Percentiles rank a stretch among this genome's conserved stretches.
phyloP scores from a whole-genome alignment of 306 rosid genomes.

The Dryas alaskensis region DNA sequence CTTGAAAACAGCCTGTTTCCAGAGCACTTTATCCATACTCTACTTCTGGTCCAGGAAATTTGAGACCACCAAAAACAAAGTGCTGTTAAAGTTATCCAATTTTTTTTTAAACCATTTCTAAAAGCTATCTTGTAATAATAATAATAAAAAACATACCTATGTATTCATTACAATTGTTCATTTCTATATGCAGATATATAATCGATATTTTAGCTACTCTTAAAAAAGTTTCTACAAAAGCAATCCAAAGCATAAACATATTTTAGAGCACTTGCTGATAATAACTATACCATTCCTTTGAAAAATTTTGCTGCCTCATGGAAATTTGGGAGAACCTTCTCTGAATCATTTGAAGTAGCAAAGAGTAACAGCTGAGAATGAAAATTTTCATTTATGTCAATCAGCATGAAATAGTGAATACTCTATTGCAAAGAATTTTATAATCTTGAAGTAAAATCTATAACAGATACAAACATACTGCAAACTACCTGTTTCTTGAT shows the following conservation, averaged over 20 bases:
- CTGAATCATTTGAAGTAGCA: constrained; percentile 65
- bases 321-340: constrained; percentile 63
- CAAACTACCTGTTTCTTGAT: constrained; percentile 90
- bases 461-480: constrained; percentile 5
- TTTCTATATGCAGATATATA: background rate
- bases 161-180: background rate
- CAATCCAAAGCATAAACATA: background rate
- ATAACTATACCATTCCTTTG: constrained; percentile 82
- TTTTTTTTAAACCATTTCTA: background rate
- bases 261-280: background rate
- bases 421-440: background rate
- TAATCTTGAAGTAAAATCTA: background rate
- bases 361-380: constrained; percentile 68
- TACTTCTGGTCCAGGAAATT: too few species aligned
- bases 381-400: constrained; percentile 24
- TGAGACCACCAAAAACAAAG: too few species aligned
- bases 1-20: too few species aligned
- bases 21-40: too few species aligned
- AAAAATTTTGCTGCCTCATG: constrained; percentile 73
- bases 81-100: too few species aligned
- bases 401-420: background rate
- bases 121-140: background rate
- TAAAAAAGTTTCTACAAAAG: background rate
- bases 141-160: background rate
- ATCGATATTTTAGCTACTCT: background rate